Conservation (phyloP, 169 alveolate genomes). For the Plasmodium inui region DNA sequence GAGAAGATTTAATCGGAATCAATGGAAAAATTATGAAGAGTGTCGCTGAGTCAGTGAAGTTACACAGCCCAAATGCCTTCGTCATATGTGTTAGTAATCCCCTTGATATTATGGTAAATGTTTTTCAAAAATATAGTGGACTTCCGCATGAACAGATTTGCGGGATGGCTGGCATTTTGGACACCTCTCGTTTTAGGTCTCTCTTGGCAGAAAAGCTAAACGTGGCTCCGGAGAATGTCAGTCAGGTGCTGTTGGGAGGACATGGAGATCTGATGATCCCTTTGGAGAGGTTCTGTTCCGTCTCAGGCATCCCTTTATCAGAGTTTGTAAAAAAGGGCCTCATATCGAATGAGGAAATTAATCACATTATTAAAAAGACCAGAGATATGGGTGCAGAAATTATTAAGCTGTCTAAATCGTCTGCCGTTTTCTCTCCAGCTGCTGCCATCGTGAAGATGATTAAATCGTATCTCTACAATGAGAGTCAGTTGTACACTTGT, state of each 20-base stretch:
- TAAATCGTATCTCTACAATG: slow-evolving; percentile 79
- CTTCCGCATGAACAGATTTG: slow-evolving; percentile 87
- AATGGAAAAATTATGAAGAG: slow-evolving; percentile 87
- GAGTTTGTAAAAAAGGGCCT: slow-evolving; percentile 75
- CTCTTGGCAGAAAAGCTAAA: slow-evolving; percentile 83
- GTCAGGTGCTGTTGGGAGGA: slow-evolving; percentile 89
- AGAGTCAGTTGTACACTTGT: slow-evolving; percentile 79
- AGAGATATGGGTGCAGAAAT: slow-evolving; percentile 83
- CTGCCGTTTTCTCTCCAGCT: slow-evolving; percentile 84
- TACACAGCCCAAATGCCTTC: slow-evolving; percentile 87
- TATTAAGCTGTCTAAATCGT: slow-evolving; percentile 78
- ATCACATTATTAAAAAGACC: slow-evolving; percentile 78
- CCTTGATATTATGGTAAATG: slow-evolving; percentile 88
- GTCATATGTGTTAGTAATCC: slow-evolving; percentile 91
- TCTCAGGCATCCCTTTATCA: slow-evolving; percentile 84
- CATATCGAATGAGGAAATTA: slow-evolving; percentile 60
- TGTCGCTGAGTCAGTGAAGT: slow-evolving; percentile 88
- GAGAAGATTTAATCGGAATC: slow-evolving; percentile 87
- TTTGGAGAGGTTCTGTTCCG: slow-evolving; percentile 81
- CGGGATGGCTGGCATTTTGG: slow-evolving; percentile 91
- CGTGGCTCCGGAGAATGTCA: slow-evolving; percentile 85
- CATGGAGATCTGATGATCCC: slow-evolving; percentile 93
- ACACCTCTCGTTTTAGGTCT: slow-evolving; percentile 87
- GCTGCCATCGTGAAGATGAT: slow-evolving; percentile 83
- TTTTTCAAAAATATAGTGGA: slow-evolving; percentile 84